A percentile compares a stretch with the other conserved stretches of the same genome.
Evolutionary conservation across 768 basidiomycete species (phyloP).

Genomic region (Megacollybia marginata): DNA sequence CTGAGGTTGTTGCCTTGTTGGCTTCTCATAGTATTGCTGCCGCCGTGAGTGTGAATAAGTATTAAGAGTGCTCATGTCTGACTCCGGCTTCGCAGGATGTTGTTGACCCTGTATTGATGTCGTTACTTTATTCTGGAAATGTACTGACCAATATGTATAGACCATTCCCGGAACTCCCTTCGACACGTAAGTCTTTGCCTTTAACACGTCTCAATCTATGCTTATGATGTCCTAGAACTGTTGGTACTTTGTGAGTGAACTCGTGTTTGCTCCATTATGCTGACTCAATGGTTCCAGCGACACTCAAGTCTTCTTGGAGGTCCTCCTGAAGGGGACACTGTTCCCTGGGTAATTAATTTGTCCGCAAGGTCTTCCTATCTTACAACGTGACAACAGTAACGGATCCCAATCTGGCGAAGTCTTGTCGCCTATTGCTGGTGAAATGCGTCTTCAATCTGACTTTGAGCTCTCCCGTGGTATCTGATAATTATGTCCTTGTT

Average conservation of each 20-base stretch:
- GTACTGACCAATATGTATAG: background rate
- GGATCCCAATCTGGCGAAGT: constrained; percentile 7
- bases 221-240: no score
- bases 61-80: constrained; percentile 3
- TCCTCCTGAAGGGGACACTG: constrained; percentile 33
- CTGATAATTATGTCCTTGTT: background rate
- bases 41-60: constrained; percentile 9
- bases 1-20: constrained; percentile 10
- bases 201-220: constrained; percentile 5
- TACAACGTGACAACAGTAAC: background rate
- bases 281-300: constrained; percentile 12
- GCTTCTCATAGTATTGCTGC: constrained; percentile 11
- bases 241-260: no score
- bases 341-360: constrained; percentile 26
- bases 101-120: background rate
- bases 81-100: background rate
- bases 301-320: constrained; percentile 39
- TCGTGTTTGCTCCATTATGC: no score
- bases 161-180: constrained; percentile 25
- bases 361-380: constrained; percentile 1
- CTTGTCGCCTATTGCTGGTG: constrained; percentile 9
- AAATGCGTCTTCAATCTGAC: constrained; percentile 14
- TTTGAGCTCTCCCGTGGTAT: background rate
- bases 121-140: background rate
- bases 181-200: constrained; percentile 35